Conservation (phyloP, 176 grass and related monocot genomes). For the Neostapfia colusana region DNA sequence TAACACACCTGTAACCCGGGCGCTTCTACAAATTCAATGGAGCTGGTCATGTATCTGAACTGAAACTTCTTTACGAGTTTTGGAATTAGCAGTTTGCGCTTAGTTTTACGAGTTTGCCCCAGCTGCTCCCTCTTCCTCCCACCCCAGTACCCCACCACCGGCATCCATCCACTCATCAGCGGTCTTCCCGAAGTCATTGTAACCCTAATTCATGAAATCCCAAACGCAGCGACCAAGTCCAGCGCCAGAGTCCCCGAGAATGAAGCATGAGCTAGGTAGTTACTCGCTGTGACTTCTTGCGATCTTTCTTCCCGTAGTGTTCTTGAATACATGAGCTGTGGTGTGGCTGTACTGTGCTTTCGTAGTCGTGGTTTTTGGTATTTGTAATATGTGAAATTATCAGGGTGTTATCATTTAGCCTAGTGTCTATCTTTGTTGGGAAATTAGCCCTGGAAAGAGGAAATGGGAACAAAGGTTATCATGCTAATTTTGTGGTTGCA, state of each 20-base stretch:
- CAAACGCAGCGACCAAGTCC: not conserved
- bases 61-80: no score
- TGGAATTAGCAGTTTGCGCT: slow-evolving; percentile 13
- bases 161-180: not conserved
- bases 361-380: not conserved
- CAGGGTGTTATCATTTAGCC: not conserved
- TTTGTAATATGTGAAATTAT: not conserved
- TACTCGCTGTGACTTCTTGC: not conserved
- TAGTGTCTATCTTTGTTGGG: not conserved
- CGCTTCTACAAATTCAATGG: no score
- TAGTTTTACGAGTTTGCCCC: slow-evolving; percentile 27
- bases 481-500: slow-evolving; percentile 49
- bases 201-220: slow-evolving; percentile 29
- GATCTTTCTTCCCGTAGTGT: not conserved
- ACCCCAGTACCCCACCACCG: not conserved
- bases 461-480: not conserved
- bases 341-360: not conserved
- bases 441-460: not conserved
- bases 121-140: not conserved
- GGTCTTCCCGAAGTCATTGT: slow-evolving; percentile 19
- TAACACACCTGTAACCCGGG: no score
- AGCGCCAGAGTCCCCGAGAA: not conserved
- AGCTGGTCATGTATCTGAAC: no score
- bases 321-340: not conserved
- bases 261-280: slow-evolving; percentile 49